These are phyloP conservation scores for Populus alba DNA, from an alignment of 345 rosid genomes.

Conservation along the genomic window DNA sequence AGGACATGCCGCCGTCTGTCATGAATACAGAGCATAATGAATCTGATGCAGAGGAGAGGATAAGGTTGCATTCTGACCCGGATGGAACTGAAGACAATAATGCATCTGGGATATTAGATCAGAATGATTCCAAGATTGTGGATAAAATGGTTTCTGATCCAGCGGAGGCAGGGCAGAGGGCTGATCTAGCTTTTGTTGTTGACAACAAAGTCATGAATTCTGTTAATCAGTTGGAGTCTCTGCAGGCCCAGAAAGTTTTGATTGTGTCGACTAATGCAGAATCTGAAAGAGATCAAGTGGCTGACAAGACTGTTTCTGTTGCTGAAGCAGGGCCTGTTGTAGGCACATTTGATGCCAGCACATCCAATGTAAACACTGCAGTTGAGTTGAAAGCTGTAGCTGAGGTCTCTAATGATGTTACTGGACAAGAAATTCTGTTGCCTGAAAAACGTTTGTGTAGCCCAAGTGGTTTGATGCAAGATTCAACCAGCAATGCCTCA, in stretches of 20 bases:
- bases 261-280: conserved; percentile 25
- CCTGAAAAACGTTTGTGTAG: conserved; percentile 24
- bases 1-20: conserved; percentile 32
- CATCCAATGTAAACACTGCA: conserved; percentile 23
- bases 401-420: conserved; percentile 28
- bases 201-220: conserved; percentile 23
- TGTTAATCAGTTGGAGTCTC: conserved; percentile 26
- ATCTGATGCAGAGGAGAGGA: conserved; percentile 21
- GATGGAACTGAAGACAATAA: conserved; percentile 36
- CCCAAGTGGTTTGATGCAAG: conserved; percentile 31
- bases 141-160: conserved; percentile 32
- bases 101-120: conserved; percentile 20
- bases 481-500: conserved; percentile 27
- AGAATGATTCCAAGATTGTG: conserved; percentile 29
- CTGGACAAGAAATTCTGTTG: conserved; percentile 16
- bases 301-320: conserved; percentile 19
- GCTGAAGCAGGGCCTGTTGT: conserved; percentile 22
- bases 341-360: conserved; percentile 25
- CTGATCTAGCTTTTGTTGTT: conserved; percentile 20
- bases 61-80: conserved; percentile 32
- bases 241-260: conserved; percentile 26
- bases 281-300: conserved; percentile 21
- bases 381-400: conserved; percentile 27
- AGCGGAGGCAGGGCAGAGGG: conserved; percentile 16
- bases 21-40: conserved; percentile 33